Base-by-base conservation (phyloP, 1,139 yeast species). In the Candida sojae region DNA sequence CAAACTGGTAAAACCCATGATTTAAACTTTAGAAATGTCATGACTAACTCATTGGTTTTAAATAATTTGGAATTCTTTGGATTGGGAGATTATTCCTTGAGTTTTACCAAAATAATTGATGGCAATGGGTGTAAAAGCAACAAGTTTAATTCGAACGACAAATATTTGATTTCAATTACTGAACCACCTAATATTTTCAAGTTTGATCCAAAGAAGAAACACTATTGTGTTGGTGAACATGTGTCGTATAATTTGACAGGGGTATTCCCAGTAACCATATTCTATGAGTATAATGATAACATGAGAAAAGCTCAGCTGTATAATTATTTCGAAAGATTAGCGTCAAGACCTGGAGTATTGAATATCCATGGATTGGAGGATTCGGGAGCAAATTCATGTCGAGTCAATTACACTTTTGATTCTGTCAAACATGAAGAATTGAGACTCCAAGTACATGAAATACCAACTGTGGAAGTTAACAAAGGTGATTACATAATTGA, bases 201-300 rank as follows among this genome's bases (percentile, higher is more conserved):
- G 48, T 70, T 69, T 9, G 64, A 77, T 1, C 45, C 52, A 5
- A 62, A 66, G 21, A 68, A 70, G 31, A 75, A 79, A 1, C 62
- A 73, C 57, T 87, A 83, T 59, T 93, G 99, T 77, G 97, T 92
- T 35, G 99, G 99, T 4, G 98, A 93, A 53, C 87, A 88, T 54
- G 81, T 93, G 28, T 77, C 86, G 0, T 89, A 89, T 61, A 81
- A 85, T 52, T 67, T 93, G 52, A 80, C 81, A 11, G 99, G 99
- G 5, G 75, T 80, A 3, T 80, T 96, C 0, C 97, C 97, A 26
- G 91, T 89, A 64, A 77, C 77, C 0, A 79, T 95, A 3, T 80
- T 75, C 44, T 93, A 93, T 63, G 79, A 78, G 12, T 92, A 92
- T 69, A 86, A 88, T 56, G 86, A 79, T 3, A 70, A 75, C 39